Evolutionary conservation across 2,329 filamentous ascomycete genomes (phyloP), one percentile per base, ranked within the genome.

Genomic region (Cladophialophora exuberans): DNA sequence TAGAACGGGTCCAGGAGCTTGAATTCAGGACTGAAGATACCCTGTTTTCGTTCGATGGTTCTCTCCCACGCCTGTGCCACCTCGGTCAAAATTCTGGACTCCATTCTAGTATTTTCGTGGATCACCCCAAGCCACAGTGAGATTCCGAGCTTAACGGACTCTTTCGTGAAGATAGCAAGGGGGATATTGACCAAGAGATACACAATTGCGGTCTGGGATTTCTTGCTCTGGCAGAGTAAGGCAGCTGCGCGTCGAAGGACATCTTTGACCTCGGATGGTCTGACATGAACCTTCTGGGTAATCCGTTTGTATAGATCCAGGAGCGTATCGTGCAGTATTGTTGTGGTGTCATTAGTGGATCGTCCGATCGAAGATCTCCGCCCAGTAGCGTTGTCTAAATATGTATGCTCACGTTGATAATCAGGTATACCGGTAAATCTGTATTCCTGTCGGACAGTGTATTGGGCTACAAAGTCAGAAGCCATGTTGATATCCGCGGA

Each of bases 81-180:
- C 69, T 96, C 90, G 48, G 85, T 86, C 26, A 99, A 75, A 52
- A 99, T 84, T 57, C 91, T 86, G 6, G 93, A 83, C 70, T 96
- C 91, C 72, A 97, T 86, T 52, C 83, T 83, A 2, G 92, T 89
- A 66, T 96, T 97, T 70, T 99, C 94, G 65, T 97, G 94, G 66
- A 97, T 95, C 11, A 97, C 89, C 22, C 94, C 94, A 57, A 97
- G 84, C 94, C 94, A 99, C 5, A 99, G 77, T 3, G 94, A 97
- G 30, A 97, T 88, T 4, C 94, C 95, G 46, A 97, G 83, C 69
- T 96, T 96, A 69, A 99, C 94, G 1, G 92, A 94, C 66, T 96
- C 89, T 70, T 96, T 96, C 4, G 88, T 95, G 70, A 99, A 97
- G 42, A 96, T 83, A 35, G 84, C 83, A 71, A 99, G 99, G 0